phyloP scores from a whole-genome alignment of 1,139 yeast species.

The Debaryomyces psychrophilus region DNA sequence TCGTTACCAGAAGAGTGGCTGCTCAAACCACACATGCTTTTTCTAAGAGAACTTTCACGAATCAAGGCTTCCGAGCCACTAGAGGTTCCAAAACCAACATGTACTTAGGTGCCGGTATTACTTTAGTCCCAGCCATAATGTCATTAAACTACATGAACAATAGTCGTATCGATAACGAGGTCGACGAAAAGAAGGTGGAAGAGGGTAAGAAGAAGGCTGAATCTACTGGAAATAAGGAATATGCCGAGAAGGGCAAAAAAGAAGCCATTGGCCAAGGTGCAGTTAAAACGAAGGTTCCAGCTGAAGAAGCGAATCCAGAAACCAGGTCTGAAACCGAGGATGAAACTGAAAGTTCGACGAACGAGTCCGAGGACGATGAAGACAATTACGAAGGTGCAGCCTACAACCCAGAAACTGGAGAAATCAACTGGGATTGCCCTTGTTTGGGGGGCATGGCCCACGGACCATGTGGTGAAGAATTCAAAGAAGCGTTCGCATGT shows the following conservation, averaged over 20 bases:
- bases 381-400: conserved; percentile 57
- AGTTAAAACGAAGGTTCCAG: conserved; percentile 3
- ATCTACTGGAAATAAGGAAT: conserved; percentile 12
- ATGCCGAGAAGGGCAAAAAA: conserved; percentile 13
- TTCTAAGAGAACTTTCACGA: conserved; percentile 8
- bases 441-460: conserved; percentile 99
- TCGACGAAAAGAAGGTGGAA: conserved; percentile 15
- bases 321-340: conserved; percentile 12
- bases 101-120: conserved; percentile 12
- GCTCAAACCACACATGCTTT: conserved; percentile 8
- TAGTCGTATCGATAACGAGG: conserved; percentile 15
- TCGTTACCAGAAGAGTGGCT: conserved; percentile 10
- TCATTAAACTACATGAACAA: conserved; percentile 11
- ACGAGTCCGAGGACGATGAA: conserved; percentile 21
- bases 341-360: conserved; percentile 9
- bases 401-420: conserved; percentile 96
- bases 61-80: conserved; percentile 4
- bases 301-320: conserved; percentile 13
- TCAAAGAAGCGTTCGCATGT: conserved; percentile 94
- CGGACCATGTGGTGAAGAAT: conserved; percentile 98
- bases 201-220: conserved; percentile 13
- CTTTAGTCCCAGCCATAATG: conserved; percentile 12
- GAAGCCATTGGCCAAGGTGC: conserved; percentile 12
- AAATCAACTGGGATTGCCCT: conserved; percentile 99
- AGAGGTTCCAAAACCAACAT: conserved; percentile 1